Evolutionary conservation across 768 basidiomycete genomes (phyloP).

Genomic region (Paxillus ammoniavirescens): DNA sequence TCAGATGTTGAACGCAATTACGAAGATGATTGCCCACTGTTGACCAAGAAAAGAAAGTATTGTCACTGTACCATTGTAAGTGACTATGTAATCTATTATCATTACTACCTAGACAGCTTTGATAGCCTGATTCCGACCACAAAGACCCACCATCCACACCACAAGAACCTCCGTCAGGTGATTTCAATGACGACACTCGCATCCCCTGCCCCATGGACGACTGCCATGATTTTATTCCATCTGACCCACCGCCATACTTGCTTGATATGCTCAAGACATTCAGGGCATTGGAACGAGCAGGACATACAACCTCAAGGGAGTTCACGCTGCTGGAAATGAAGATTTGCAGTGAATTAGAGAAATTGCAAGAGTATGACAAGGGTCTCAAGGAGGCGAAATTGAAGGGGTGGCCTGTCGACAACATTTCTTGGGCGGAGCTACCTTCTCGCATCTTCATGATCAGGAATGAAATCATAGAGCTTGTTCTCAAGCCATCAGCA

Average conservation of each 20-base stretch:
- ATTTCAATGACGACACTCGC: too few species aligned
- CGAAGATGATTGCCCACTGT: too few species aligned
- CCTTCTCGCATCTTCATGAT: not conserved
- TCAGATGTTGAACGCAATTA: too few species aligned
- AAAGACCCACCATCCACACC: too few species aligned
- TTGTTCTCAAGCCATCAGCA: not conserved
- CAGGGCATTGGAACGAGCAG: not conserved
- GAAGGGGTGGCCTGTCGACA: not conserved
- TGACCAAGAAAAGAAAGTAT: too few species aligned
- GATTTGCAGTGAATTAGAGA: not conserved
- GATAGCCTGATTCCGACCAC: too few species aligned
- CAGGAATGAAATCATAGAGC: not conserved
- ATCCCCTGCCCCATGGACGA: too few species aligned
- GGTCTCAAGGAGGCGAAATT: not conserved
- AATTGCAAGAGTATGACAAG: not conserved
- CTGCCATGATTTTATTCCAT: not conserved
- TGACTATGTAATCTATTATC: too few species aligned
- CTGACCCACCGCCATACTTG: not conserved
- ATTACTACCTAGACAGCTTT: too few species aligned
- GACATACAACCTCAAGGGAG: not conserved
- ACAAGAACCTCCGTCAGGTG: too few species aligned
- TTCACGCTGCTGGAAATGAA: not conserved
- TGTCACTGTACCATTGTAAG: too few species aligned
- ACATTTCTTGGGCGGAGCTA: not conserved
- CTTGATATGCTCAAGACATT: not conserved